Percentiles rank a stretch among this genome's conserved stretches.
phyloP scores from a whole-genome alignment of 257 asterid genomes.

The Solanum pinnatisectum region DNA sequence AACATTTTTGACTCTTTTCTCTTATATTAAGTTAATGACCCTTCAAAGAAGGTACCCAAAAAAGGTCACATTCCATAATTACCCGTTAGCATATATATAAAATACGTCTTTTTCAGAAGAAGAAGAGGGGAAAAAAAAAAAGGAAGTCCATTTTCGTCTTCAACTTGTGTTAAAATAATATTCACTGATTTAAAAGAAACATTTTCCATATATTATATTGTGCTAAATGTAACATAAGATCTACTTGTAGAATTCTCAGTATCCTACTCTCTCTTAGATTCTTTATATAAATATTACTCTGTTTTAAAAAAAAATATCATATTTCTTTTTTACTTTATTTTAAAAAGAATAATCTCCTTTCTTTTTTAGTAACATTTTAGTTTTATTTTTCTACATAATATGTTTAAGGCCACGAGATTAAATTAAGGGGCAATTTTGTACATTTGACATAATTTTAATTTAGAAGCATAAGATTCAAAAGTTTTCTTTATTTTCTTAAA shows the following conservation, averaged over 20 bases:
- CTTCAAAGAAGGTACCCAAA: neutral
- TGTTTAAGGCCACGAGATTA: too few relatives aligned
- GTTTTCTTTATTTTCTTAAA: too few relatives aligned
- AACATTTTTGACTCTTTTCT: neutral
- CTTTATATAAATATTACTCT: too few relatives aligned
- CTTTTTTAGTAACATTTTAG: too few relatives aligned
- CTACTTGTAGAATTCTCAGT: neutral
- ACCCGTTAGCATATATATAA: neutral
- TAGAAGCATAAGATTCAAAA: too few relatives aligned
- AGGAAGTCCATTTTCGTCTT: neutral
- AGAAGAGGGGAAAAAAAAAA: neutral
- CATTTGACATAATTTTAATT: too few relatives aligned
- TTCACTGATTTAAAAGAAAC: neutral
- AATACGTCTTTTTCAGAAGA: neutral
- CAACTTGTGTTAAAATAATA: neutral
- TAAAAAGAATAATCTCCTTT: too few relatives aligned
- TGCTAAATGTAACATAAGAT: neutral
- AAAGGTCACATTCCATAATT: neutral
- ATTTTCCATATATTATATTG: neutral
- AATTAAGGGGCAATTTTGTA: too few relatives aligned
- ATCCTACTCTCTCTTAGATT: neutral
- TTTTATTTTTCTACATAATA: too few relatives aligned
- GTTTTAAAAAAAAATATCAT: too few relatives aligned
- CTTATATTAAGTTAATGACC: neutral
- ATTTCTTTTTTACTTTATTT: too few relatives aligned